Percentiles rank a stretch among this genome's conserved stretches.
These are phyloP conservation scores for Knoxia roxburghii DNA, from an alignment of 257 asterid species.

Conservation along the genomic window DNA sequence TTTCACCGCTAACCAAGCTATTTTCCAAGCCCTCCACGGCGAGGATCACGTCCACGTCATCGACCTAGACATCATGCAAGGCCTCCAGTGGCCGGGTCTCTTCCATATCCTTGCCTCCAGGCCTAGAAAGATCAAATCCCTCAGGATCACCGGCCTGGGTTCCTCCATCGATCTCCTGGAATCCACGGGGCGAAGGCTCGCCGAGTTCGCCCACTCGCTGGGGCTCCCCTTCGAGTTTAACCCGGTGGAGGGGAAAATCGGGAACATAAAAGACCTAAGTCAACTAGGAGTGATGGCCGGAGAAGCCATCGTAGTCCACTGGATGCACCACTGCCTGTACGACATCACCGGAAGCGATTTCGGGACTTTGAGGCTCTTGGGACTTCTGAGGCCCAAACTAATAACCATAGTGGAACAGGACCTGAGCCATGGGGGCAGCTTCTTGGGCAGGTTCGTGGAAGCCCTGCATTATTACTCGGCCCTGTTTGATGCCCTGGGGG, in stretches of 20 bases:
- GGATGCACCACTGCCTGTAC: conserved; percentile 90
- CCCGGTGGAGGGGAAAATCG: conserved; percentile 65
- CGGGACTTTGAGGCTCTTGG: conserved; percentile 44
- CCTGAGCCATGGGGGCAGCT: conserved; percentile 57
- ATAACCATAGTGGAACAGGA: conserved; percentile 83
- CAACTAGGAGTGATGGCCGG: conserved; percentile 48
- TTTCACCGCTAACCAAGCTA: conserved; percentile 93
- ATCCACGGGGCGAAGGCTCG: conserved; percentile 66
- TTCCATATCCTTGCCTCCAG: conserved; percentile 79
- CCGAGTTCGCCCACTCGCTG: conserved; percentile 68
- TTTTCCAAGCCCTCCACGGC: conserved; percentile 68
- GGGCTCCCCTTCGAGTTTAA: conserved; percentile 68
- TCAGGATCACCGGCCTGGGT: conserved; percentile 73
- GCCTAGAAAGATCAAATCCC: conserved; percentile 43
- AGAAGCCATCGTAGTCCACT: conserved; percentile 63
- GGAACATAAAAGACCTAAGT: conserved; percentile 37
- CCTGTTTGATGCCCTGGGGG: conserved; percentile 79
- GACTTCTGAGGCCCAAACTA: conserved; percentile 53
- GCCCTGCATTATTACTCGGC: conserved; percentile 87
- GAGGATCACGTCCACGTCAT: conserved; percentile 87
- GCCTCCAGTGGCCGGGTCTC: conserved; percentile 96
- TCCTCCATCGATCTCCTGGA: conserved; percentile 53
- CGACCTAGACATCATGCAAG: conserved; percentile 96
- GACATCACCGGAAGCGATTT: conserved; percentile 76
- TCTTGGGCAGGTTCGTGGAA: conserved; percentile 74